Evolutionary conservation across 208 protist species (phyloP), one percentile per base, ranked within the genome.

Genomic region (Tetramitus jugosus): DNA sequence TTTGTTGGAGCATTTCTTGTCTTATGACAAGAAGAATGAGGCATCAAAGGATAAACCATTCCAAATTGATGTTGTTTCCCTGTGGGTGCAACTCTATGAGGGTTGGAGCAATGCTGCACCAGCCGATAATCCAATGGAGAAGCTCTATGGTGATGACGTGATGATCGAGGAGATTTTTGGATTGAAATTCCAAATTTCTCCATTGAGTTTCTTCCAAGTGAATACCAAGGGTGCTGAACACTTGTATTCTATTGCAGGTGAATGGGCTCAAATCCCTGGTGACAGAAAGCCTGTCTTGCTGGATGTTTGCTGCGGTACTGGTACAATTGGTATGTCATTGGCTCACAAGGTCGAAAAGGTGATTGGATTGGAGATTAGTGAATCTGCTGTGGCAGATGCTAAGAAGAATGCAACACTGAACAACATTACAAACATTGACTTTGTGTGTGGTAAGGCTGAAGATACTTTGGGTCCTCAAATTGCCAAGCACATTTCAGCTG

Each of bases 281-380:
- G 81, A 29, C 17, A 13, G 82, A 26, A 53, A 86, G 49, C 93
- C 87, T 33, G 88, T 88, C 20, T 86, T 97, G n/a, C 83, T 97
- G 20, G 95, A 98, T 82, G 85, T 98, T 60, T 98, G 95, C 82
- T 96, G 93, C 79, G 95, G 95, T 31, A 96, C 93, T 3, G 95
- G 95, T 29, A 96, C 94, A 13, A 97, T 98, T 78, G 95, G 95
- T 7, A 82, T 95, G 23, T 89, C 84, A 20, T 84, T 96, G 31
- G 84, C 91, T 3, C 76, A 72, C 60, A 80, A 89, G 65, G 93
- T 95, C 35, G 84, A 88, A 69, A 80, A 85, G 42, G 90, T 98
- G 0, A 91, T 97, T 81, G 95, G 95, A 8, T 89, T 97, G 43
- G 95, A 98, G 74, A 85, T 96, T 2, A 87, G 91, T 23, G 86